Evolutionary conservation across 495 filamentous ascomycete genomes (phyloP), one percentile per base, ranked within the genome.

Genomic region (Delitschia confertaspora): DNA sequence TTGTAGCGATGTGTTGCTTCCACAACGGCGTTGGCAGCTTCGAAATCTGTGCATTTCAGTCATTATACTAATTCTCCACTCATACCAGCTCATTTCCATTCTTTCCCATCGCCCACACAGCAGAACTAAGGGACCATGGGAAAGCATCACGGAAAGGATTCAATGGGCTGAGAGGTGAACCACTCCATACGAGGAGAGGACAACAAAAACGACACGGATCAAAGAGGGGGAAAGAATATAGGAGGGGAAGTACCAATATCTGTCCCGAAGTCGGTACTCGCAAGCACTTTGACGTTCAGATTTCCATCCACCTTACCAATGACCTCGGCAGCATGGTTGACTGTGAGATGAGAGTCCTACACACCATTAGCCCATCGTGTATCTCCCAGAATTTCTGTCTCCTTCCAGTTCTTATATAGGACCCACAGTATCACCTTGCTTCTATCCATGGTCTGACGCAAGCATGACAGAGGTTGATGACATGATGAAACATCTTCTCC

Each of bases 271-370:
- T 96, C 89, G 38, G 74, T 76, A 9, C 79, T 76, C 32, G 69
- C 81, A 33, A 93, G 66, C 27, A 86, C 80, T 53, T 80, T 81
- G 33, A 98, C 62, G 11, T 74, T 76, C 29, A 91, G 65, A 55
- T 93, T 87, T 51, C 69, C 68, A 51, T 87, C 79, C 42, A 98
- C 88, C 64, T 91, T 95, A 39, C 88, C 93, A 30, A 96, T 80
- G 46, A 98, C 66, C 65, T 98, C 93, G 13, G 83, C 79, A 32
- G 83, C 75, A 61, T 85, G 85, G 38, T 83, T 80, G 59, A 84
- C 70, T 37, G 75, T 70, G 27, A 96, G 66, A 60, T 93, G 85
- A 23, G 75, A 73, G 49, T 95, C 88, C 72, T 87, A 49, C 23
- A 21, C 13, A 8, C 8, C 38, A 37, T 29, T 27, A 2, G 27